A percentile compares a stretch with the other conserved stretches of the same genome.
Evolutionary conservation across 139 green algal species (phyloP).

Genomic region (Volvox reticuliferus): DNA sequence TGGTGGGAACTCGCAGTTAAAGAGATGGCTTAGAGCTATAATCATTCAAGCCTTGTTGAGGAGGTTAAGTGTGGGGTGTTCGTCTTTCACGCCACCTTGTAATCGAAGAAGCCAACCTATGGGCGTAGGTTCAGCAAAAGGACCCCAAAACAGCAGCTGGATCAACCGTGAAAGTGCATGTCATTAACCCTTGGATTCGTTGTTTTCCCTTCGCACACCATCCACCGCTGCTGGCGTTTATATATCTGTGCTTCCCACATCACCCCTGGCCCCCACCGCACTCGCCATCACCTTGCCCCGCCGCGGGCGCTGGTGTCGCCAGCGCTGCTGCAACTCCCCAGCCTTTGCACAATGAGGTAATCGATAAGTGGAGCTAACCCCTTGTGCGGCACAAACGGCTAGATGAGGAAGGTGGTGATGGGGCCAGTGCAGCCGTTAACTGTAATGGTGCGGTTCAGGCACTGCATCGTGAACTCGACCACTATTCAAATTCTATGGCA

Average conservation of each 20-base stretch:
- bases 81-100: no score
- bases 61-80: no score
- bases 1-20: no score
- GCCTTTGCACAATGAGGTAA: conserved; percentile 72
- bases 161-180: no score
- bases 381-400: conserved; percentile 94
- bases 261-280: neutral
- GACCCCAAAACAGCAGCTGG: no score
- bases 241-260: neutral
- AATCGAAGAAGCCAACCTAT: no score
- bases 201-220: no score
- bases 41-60: no score
- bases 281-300: conserved; percentile 1
- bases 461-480: conserved; percentile 1
- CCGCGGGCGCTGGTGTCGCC: conserved; percentile 48
- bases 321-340: conserved; percentile 56
- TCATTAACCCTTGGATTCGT: no score
- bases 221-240: no score
- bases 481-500: neutral
- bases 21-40: no score
- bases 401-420: conserved; percentile 93
- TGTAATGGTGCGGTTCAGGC: conserved; percentile 59
- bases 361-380: conserved; percentile 88
- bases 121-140: no score
- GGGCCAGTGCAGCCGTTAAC: conserved; percentile 78